Percentiles rank a stretch among this genome's conserved stretches.
These are phyloP conservation scores for Xylaria sp. DNA, from an alignment of 2,329 filamentous ascomycete genomes.

Conservation along the genomic window DNA sequence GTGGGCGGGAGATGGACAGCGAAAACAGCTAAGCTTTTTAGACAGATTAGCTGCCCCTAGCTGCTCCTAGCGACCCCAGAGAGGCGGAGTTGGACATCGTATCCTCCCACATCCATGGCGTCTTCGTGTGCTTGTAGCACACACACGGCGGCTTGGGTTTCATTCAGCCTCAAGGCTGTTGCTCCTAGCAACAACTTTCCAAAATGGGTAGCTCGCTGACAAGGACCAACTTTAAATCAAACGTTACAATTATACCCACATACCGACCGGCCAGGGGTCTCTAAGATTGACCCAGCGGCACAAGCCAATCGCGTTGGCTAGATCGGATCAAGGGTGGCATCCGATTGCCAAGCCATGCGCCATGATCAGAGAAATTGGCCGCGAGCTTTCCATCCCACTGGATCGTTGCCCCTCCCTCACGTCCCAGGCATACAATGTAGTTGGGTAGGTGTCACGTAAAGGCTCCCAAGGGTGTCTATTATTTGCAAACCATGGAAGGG, in stretches of 20 bases:
- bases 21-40: background rate
- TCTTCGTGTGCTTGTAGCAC: background rate
- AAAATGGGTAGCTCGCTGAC: conserved; percentile 8
- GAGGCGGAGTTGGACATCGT: too few relatives aligned
- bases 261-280: background rate
- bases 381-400: conserved; percentile 8
- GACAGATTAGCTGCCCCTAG: too few relatives aligned
- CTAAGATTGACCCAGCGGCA: background rate
- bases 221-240: conserved; percentile 19
- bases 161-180: background rate
- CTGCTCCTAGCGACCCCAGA: background rate
- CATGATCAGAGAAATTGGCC: background rate
- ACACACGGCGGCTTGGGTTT: too few relatives aligned
- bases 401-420: background rate
- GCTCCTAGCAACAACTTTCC: conserved; percentile 7
- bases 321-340: background rate
- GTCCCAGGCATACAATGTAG: background rate
- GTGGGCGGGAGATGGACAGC: background rate
- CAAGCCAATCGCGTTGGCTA: conserved; percentile 11
- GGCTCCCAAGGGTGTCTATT: background rate
- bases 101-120: background rate
- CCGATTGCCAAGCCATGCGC: conserved; percentile 8
- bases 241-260: conserved; percentile 27
- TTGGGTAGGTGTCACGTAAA: background rate
- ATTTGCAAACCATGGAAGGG: background rate